phyloP scores from a whole-genome alignment of 176 grass and related monocot genomes.

The Musa troglodytarum region DNA sequence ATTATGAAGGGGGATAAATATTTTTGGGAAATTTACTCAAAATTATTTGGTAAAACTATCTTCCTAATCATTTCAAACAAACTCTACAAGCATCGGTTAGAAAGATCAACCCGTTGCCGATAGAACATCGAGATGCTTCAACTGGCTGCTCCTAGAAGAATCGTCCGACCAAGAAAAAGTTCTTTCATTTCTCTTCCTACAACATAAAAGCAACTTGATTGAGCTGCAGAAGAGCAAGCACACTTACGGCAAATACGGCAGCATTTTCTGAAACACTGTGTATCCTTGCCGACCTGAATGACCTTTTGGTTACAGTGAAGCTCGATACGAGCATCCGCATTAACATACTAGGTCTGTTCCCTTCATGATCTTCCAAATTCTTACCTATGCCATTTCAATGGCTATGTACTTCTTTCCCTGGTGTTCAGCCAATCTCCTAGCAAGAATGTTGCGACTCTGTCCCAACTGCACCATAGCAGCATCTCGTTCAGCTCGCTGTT shows the following conservation, averaged over 20 bases:
- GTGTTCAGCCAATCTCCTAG: conserved; percentile 62
- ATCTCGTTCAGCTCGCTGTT: conserved; percentile 62
- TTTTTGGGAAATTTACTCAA: neutral
- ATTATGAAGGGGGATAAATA: neutral
- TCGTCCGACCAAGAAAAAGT: neutral
- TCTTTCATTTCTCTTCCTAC: conserved; percentile 20
- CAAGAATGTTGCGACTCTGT: conserved; percentile 64
- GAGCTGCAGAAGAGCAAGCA: neutral
- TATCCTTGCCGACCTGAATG: conserved; percentile 31
- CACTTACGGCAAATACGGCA: conserved; percentile 65
- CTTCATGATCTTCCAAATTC: conserved; percentile 23
- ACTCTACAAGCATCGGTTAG: neutral
- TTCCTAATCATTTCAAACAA: neutral
- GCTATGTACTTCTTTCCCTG: conserved; percentile 57
- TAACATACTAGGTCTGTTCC: conserved; percentile 35
- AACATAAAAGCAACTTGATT: conserved; percentile 17
- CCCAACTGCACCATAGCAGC: conserved; percentile 66
- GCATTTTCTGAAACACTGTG: conserved; percentile 45
- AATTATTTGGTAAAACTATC: neutral
- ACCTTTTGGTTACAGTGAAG: conserved; percentile 48
- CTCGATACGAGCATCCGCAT: conserved; percentile 45
- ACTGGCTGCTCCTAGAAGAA: neutral
- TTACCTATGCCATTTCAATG: conserved; percentile 55
- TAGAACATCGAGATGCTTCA: conserved; percentile 28
- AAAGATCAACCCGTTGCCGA: conserved; percentile 21